Base-by-base conservation (phyloP, 2,329 filamentous ascomycete genomes). In the Colletotrichum costaricense region DNA sequence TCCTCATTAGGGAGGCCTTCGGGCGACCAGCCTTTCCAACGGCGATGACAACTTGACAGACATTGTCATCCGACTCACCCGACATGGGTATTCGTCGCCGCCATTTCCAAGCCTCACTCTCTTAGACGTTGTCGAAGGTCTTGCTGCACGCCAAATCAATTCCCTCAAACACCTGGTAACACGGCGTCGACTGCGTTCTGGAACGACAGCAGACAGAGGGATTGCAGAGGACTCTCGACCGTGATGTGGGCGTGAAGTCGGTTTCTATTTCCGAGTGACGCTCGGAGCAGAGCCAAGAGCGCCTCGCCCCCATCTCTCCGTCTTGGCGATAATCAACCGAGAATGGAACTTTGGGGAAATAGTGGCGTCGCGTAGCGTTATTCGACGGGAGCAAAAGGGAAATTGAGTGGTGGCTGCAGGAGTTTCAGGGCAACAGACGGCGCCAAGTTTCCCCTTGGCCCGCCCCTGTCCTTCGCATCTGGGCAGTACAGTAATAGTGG, bases 141-240 rank as follows among this genome's bases (percentile, higher is more conserved):
- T 28, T 35, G 24, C 66, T 69, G 58, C 55, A 62, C 28, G n/a
- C 35, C 55, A 46, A 55, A 65, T 69, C 60, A 73, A 55, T 67
- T 56, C 55, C 42, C 24, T 69, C 66, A n/a, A 35, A 22, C 19
- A 22, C 3, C 19, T 11, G 5, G 33, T 5, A n/a, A 26, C 60
- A 65, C 70, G 60, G 67, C 67, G 52, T 11, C 28, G 33, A 57
- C 14, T 19, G 16, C 38, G 38, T 42, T 42, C 38, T 42, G 38
- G 38, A 42, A 42, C 6, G 38, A 28, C 55, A 49, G 46, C 33
- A 55, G 28, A n/a, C 9, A 49, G 42, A 49, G 19, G 12, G 26
- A 11, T 11, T 19, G 19, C 4, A n/a, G 19, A 11, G 42, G 19
- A 2, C 16, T 35, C 46, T 55, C 49, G 24, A 46, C 33, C 4